phyloP scores from a whole-genome alignment of 768 basidiomycete genomes.

The Gelatoporia subvermispora region DNA sequence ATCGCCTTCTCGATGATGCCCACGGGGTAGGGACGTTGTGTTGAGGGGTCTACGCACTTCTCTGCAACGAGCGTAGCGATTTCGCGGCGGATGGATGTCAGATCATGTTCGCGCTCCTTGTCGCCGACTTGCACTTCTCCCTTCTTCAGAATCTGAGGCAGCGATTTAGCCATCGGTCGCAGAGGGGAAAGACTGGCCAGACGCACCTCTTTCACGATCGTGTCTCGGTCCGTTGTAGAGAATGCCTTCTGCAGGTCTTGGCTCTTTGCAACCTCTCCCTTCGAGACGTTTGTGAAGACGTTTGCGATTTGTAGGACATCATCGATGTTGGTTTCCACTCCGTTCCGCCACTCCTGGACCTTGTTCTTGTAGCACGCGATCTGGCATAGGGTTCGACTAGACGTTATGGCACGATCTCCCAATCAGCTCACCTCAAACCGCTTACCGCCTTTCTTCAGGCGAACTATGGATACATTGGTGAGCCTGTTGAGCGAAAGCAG shows the following conservation, averaged over 20 bases:
- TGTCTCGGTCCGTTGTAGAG: slow-evolving; percentile 63
- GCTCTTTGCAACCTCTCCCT: slow-evolving; percentile 87
- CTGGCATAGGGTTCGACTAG: slow-evolving; percentile 30
- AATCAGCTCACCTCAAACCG: slow-evolving; percentile 79
- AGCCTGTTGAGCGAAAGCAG: slow-evolving; percentile 46
- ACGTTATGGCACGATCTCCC: background rate
- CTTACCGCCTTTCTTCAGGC: slow-evolving; percentile 95
- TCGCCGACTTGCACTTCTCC: slow-evolving; percentile 97
- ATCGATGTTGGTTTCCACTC: slow-evolving; percentile 89
- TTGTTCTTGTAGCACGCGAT: slow-evolving; percentile 99
- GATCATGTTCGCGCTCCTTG: slow-evolving; percentile 91
- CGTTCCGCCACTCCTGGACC: slow-evolving; percentile 93
- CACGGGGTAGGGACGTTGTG: slow-evolving; percentile 86
- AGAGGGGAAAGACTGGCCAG: background rate
- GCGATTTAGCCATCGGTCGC: background rate
- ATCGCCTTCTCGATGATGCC: slow-evolving; percentile 98
- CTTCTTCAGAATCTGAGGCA: slow-evolving; percentile 78
- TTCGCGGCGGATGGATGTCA: slow-evolving; percentile 75
- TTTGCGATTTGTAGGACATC: slow-evolving; percentile 96
- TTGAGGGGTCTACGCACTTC: slow-evolving; percentile 91
- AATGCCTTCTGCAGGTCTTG: slow-evolving; percentile 93
- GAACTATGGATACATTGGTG: slow-evolving; percentile 95
- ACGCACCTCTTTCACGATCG: slow-evolving; percentile 77
- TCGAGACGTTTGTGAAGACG: slow-evolving; percentile 94
- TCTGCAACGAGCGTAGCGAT: slow-evolving; percentile 93